Conservation (phyloP, 1,139 yeast species). For the Eremothecium gossypii region DNA sequence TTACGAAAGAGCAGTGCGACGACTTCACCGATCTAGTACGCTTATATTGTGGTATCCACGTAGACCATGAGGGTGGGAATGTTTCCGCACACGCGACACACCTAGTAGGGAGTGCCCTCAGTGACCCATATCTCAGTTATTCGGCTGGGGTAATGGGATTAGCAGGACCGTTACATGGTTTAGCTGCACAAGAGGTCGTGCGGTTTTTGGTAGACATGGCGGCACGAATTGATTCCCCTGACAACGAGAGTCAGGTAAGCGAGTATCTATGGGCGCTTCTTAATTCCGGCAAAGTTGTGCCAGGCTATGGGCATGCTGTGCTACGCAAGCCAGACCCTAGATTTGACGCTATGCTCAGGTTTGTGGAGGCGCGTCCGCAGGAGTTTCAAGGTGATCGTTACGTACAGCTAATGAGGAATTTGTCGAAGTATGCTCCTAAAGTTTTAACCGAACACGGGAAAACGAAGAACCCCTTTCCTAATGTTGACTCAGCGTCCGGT, state of each 20-base stretch:
- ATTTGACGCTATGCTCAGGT: conserved; percentile 32
- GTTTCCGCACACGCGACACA: conserved; percentile 97
- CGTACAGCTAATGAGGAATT: conserved; percentile 29
- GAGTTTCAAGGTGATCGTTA: conserved; percentile 28
- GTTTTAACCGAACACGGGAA: conserved; percentile 51
- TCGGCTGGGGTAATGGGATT: conserved; percentile 95
- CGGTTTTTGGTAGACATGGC: conserved; percentile 85
- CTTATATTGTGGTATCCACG: conserved; percentile 88
- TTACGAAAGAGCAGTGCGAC: conserved; percentile 19
- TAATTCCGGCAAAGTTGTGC: conserved; percentile 89
- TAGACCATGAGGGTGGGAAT: conserved; percentile 98
- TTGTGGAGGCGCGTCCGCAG: conserved; percentile 27
- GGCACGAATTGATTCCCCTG: conserved; percentile 63
- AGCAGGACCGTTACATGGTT: conserved; percentile 97
- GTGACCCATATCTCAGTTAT: conserved; percentile 85
- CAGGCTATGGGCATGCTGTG: conserved; percentile 97
- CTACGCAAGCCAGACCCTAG: conserved; percentile 91
- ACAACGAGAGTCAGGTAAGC: conserved; percentile 68
- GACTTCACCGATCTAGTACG: conserved; percentile 79
- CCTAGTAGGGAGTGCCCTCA: conserved; percentile 90
- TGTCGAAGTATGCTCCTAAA: conserved; percentile 42
- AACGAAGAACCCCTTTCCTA: conserved; percentile 57
- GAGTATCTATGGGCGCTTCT: conserved; percentile 86
- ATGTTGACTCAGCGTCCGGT: conserved; percentile 53
- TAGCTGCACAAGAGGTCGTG: conserved; percentile 96